A percentile compares a stretch with the other conserved stretches of the same genome.
Conservation (phyloP, 2,329 filamentous ascomycete genomes). For the Ceratocystis colombiana region DNA sequence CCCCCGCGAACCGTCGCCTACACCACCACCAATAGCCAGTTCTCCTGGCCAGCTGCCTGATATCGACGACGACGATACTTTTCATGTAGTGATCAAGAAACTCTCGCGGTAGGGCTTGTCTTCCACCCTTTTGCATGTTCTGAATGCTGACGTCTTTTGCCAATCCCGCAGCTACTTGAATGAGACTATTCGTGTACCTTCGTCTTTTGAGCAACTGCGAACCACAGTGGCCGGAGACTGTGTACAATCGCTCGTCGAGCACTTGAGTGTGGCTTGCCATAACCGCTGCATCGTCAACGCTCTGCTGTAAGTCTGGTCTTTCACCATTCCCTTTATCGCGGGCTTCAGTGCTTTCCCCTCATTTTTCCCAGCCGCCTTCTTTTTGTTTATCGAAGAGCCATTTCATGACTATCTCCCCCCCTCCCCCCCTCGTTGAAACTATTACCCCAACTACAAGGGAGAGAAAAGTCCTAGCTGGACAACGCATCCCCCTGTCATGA, state of each 20-base stretch:
- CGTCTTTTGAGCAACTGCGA: constrained; percentile 63
- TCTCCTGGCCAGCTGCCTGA: constrained; percentile 30
- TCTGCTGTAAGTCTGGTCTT: constrained; percentile 48
- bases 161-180: constrained; percentile 46
- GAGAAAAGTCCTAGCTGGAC: not conserved
- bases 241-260: constrained; percentile 49
- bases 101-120: constrained; percentile 45
- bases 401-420: not conserved
- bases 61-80: constrained; percentile 31
- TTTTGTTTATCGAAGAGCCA: not conserved
- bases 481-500: constrained; percentile 16
- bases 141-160: not conserved
- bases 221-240: constrained; percentile 53
- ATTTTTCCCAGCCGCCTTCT: constrained; percentile 2
- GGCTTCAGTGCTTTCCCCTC: constrained; percentile 10
- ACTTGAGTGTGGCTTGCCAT: constrained; percentile 52
- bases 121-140: not conserved
- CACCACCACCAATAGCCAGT: constrained; percentile 14
- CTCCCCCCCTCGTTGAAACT: constrained; percentile 3
- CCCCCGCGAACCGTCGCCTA: constrained; percentile 15
- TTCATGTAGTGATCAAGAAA: constrained; percentile 50
- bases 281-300: constrained; percentile 64
- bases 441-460: not conserved
- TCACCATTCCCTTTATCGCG: not conserved
- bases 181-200: constrained; percentile 52